Percentiles rank a stretch among this genome's conserved stretches.
phyloP scores from a whole-genome alignment of 2,329 filamentous ascomycete species.

The Venturia nashicola region DNA sequence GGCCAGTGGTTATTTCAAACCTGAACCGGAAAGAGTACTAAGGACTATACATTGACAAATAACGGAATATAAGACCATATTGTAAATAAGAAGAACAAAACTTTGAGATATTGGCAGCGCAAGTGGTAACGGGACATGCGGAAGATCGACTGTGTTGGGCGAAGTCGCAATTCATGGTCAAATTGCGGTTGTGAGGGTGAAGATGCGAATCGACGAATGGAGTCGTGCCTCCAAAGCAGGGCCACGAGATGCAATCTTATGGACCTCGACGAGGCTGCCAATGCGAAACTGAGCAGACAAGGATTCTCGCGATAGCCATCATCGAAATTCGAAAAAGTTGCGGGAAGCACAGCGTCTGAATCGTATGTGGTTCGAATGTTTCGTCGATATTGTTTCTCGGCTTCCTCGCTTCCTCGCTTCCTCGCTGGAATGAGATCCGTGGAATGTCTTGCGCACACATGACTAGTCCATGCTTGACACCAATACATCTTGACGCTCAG shows the following conservation, averaged over 20 bases:
- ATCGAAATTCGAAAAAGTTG: neutral
- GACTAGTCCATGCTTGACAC: neutral
- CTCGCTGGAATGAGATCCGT: neutral
- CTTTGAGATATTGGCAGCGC: neutral
- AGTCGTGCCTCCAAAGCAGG: neutral
- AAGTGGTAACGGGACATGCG: neutral
- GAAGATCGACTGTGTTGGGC: neutral
- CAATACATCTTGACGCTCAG: neutral
- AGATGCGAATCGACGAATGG: neutral
- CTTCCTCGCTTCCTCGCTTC: neutral
- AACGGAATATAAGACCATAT: neutral
- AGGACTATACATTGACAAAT: neutral
- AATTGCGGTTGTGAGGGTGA: neutral
- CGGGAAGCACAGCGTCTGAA: neutral
- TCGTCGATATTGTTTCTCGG: neutral
- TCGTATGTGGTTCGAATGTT: neutral
- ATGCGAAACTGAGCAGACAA: neutral
- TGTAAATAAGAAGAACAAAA: neutral
- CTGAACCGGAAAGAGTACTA: neutral
- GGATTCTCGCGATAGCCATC: neutral
- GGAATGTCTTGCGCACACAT: neutral
- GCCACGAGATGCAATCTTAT: neutral
- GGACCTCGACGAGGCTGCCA: neutral
- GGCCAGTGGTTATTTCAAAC: neutral
- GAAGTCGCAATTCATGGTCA: neutral